Evolutionary conservation across 305 asterid species (phyloP).

Genomic region (Ilex paraguariensis): DNA sequence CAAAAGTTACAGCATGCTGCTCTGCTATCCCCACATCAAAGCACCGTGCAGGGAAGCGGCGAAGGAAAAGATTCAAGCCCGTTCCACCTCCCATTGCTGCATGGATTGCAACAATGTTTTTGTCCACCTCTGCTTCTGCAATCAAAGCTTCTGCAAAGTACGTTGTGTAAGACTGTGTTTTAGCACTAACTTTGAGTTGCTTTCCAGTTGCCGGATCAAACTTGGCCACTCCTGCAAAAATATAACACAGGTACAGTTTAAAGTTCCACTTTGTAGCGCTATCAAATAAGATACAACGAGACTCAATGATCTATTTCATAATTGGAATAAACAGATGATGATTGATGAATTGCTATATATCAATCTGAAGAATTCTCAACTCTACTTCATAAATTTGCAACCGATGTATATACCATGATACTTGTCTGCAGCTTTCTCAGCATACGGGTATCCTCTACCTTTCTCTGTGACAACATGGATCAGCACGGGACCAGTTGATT

Average conservation of each 20-base stretch:
- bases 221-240: slow-evolving; percentile 63
- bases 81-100: slow-evolving; percentile 99
- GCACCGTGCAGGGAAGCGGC: slow-evolving; percentile 76
- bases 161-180: slow-evolving; percentile 82
- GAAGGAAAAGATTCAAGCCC: slow-evolving; percentile 80
- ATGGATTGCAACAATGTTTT: slow-evolving; percentile 81
- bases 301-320: no score
- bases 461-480: slow-evolving; percentile 95
- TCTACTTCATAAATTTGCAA: no score
- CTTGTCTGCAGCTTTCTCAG: slow-evolving; percentile 94
- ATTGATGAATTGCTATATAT: no score
- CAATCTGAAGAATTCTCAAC: no score
- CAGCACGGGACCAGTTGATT: slow-evolving; percentile 84
- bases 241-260: no score
- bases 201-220: slow-evolving; percentile 97
- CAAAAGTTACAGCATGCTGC: slow-evolving; percentile 95
- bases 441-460: slow-evolving; percentile 96
- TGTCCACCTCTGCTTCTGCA: slow-evolving; percentile 87
- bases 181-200: slow-evolving; percentile 71
- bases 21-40: slow-evolving; percentile 98
- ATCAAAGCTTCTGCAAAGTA: slow-evolving; percentile 92
- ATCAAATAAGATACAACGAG: no score
- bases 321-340: no score
- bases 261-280: no score
- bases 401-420: slow-evolving; percentile 60